Conservation (phyloP, 2,329 filamentous ascomycete species). For the Phyllosticta paracitricarpa region DNA sequence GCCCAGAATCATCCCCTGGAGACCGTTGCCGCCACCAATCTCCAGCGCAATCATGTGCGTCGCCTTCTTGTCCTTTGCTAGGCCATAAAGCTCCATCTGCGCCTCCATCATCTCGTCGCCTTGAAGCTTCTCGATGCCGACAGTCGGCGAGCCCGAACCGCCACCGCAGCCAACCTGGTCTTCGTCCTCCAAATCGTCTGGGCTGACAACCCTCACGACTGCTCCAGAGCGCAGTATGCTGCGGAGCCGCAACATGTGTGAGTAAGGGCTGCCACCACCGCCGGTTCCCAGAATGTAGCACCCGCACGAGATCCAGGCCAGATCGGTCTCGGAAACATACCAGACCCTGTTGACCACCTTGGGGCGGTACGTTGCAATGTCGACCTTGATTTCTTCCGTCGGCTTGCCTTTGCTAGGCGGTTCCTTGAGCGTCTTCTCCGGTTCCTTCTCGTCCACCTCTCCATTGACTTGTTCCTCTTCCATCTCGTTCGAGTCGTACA, state of each 20-base stretch:
- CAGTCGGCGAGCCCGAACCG: constrained; percentile 37
- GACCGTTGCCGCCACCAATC: constrained; percentile 10
- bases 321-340: constrained; percentile 49
- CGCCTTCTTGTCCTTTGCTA: constrained; percentile 21
- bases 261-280: constrained; percentile 46
- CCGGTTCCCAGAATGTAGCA: constrained; percentile 54
- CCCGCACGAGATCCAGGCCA: constrained; percentile 47
- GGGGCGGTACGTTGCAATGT: constrained; percentile 19
- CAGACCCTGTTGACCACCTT: constrained; percentile 43
- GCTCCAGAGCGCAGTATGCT: constrained; percentile 27
- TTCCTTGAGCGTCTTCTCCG: neutral
- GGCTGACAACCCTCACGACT: constrained; percentile 34
- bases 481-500: neutral
- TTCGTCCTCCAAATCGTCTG: constrained; percentile 30
- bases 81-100: constrained; percentile 25
- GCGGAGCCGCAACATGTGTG: constrained; percentile 41
- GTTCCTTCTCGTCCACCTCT: neutral
- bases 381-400: constrained; percentile 22
- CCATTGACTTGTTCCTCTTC: neutral
- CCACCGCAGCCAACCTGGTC: constrained; percentile 32
- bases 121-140: constrained; percentile 30
- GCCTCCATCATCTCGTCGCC: constrained; percentile 28
- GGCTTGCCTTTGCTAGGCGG: neutral
- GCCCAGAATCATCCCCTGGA: constrained; percentile 29
- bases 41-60: constrained; percentile 16